Conservation (phyloP, 768 basidiomycete genomes). For the Suillus ampliporus region DNA sequence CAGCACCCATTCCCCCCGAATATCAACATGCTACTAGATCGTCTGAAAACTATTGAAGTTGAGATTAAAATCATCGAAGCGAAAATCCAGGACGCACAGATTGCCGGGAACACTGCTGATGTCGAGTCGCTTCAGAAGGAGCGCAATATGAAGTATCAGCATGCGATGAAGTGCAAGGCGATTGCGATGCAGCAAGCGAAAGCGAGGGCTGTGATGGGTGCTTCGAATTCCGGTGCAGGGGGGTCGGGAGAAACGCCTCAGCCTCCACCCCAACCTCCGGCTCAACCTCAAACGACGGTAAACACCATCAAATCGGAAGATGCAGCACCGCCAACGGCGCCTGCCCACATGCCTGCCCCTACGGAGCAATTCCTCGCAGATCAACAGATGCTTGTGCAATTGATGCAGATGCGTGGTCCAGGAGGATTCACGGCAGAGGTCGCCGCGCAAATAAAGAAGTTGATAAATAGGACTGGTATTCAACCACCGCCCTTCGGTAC, state of each 20-base stretch:
- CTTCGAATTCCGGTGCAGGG: neutral
- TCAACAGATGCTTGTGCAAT: constrained; percentile 30
- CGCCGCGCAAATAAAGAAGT: constrained; percentile 53
- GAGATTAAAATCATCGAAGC: constrained; percentile 22
- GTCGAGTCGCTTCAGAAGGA: constrained; percentile 23
- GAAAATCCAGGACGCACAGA: constrained; percentile 21
- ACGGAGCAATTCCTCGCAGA: constrained; percentile 23
- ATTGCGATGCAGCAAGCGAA: constrained; percentile 18
- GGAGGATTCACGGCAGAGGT: constrained; percentile 22
- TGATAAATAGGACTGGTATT: constrained; percentile 50
- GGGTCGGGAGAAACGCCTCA: neutral
- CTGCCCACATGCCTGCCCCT: neutral
- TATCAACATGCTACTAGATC: constrained; percentile 30
- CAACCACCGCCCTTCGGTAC: constrained; percentile 26
- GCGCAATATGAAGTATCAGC: constrained; percentile 2
- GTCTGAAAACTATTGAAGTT: constrained; percentile 22
- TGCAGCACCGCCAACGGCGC: neutral
- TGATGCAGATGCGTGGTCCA: constrained; percentile 34
- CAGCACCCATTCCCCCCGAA: neutral
- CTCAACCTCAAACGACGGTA: neutral
- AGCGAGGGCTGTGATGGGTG: neutral
- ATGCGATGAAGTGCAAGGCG: constrained; percentile 20
- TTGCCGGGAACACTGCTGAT: constrained; percentile 22
- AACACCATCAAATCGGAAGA: neutral
- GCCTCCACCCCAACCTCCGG: neutral